Conservation (phyloP, 2,329 filamentous ascomycete species). For the Kalmusia sp. region DNA sequence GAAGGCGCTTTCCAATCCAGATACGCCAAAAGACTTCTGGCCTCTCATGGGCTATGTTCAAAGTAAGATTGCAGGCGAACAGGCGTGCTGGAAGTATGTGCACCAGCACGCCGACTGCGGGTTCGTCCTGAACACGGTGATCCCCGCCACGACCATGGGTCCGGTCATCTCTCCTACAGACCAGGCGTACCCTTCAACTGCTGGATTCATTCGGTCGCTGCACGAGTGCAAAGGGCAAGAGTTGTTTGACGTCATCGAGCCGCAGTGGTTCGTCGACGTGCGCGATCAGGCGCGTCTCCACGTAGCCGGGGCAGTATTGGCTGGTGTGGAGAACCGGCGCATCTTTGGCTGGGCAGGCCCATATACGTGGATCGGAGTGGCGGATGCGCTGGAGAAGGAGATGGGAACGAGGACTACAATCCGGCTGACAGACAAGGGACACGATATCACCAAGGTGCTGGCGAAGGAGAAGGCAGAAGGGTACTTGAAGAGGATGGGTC, state of each 20-base stretch:
- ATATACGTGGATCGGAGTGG: conserved; percentile 19
- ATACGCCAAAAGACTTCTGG: conserved; percentile 15
- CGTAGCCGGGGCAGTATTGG: conserved; percentile 19
- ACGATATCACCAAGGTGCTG: conserved; percentile 15
- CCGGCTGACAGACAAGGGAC: conserved; percentile 16
- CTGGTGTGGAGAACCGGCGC: conserved; percentile 18
- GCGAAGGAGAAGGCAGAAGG: conserved; percentile 2
- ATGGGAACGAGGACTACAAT: conserved; percentile 15
- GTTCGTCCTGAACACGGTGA: conserved; percentile 18
- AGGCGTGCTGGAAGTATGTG: conserved; percentile 19
- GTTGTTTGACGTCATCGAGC: conserved; percentile 12
- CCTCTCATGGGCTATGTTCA: conserved; percentile 51
- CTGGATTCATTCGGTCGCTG: conserved; percentile 16
- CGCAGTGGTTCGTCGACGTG: conserved; percentile 16
- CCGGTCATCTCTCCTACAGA: conserved; percentile 13
- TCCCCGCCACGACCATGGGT: conserved; percentile 19
- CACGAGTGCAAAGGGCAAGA: conserved; percentile 15
- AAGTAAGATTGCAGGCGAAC: conserved; percentile 57
- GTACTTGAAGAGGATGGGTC: conserved; percentile 17
- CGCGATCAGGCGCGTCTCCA: conserved; percentile 21
- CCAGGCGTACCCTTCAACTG: conserved; percentile 17
- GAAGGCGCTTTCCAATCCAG: conserved; percentile 37
- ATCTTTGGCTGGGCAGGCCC: conserved; percentile 19
- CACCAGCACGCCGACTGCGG: conserved; percentile 11
- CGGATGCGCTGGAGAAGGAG: conserved; percentile 14